Evolutionary conservation across 1,284 basidiomycete genomes (phyloP).

Genomic region (Cerrena zonata): DNA sequence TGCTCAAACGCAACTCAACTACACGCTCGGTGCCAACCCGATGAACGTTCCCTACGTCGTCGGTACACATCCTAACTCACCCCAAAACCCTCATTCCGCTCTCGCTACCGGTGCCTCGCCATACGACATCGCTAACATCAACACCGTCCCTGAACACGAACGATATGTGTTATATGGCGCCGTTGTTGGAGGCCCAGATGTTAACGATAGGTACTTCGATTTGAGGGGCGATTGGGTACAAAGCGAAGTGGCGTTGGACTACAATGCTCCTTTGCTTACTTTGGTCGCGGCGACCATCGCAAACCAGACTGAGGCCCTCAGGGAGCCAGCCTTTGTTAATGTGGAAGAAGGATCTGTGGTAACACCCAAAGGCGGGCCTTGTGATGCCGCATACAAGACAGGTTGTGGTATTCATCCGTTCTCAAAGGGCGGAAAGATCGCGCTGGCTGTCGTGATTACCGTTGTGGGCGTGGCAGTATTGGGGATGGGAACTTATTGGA

Average conservation of each 20-base stretch:
- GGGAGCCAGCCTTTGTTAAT: conserved; percentile 75
- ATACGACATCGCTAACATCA: conserved; percentile 59
- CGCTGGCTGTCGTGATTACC: conserved; percentile 62
- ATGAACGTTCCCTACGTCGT: conserved; percentile 82
- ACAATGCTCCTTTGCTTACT: conserved; percentile 81
- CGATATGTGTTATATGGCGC: conserved; percentile 81
- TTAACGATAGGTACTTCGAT: conserved; percentile 73
- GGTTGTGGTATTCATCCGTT: conserved; percentile 35
- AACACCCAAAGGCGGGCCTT: conserved; percentile 64
- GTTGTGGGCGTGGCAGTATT: conserved; percentile 55
- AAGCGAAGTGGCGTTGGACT: conserved; percentile 76
- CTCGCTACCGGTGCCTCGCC: conserved; percentile 70
- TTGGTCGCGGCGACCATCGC: conserved; percentile 71
- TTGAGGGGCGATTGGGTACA: conserved; percentile 79
- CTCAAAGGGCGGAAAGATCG: conserved; percentile 47
- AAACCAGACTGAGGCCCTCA: conserved; percentile 42
- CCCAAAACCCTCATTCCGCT: conserved; percentile 83
- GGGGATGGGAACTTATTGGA: conserved; percentile 44
- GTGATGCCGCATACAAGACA: conserved; percentile 62
- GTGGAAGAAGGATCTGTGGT: conserved; percentile 65
- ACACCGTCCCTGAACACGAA: conserved; percentile 66
- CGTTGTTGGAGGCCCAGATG: conserved; percentile 81
- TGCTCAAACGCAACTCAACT: conserved; percentile 73
- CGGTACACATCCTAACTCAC: conserved; percentile 84
- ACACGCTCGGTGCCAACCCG: conserved; percentile 79